Percentiles rank a stretch among this genome's conserved stretches.
phyloP scores from a whole-genome alignment of 2,329 filamentous ascomycete genomes.

The Monosporascus sp. region DNA sequence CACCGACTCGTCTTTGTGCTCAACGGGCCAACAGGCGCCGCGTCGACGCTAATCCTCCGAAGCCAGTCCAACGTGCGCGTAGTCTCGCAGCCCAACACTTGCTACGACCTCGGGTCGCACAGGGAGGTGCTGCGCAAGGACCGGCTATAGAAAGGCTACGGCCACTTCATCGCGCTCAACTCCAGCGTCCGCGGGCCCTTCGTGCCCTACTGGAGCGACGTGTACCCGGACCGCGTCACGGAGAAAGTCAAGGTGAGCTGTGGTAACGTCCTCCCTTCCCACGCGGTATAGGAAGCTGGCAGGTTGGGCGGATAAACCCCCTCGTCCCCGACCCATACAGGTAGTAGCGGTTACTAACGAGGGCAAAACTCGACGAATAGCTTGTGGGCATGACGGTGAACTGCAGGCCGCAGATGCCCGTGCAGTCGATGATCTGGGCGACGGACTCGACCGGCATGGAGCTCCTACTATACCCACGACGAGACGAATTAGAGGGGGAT shows the following conservation, averaged over 20 bases:
- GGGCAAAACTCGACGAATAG: background rate
- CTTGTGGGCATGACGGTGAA: conserved; percentile 33
- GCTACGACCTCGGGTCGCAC: conserved; percentile 31
- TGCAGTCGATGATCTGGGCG: conserved; percentile 34
- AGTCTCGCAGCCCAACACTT: conserved; percentile 22
- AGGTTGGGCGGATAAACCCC: background rate
- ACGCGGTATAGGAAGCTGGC: background rate
- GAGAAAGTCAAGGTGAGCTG: conserved; percentile 20
- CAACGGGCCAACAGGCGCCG: conserved; percentile 27
- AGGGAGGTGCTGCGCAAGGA: conserved; percentile 29
- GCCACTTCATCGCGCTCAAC: conserved; percentile 31
- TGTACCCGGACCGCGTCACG: conserved; percentile 26
- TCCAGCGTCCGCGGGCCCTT: conserved; percentile 33
- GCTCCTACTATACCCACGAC: conserved; percentile 26
- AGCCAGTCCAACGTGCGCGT: too few species aligned
- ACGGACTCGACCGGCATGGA: conserved; percentile 33
- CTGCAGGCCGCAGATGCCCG: conserved; percentile 28
- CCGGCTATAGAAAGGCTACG: conserved; percentile 29
- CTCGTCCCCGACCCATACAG: background rate
- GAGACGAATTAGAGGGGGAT: conserved; percentile 13
- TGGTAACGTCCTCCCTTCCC: too few species aligned
- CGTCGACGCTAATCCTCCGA: conserved; percentile 19
- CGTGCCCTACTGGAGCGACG: conserved; percentile 30
- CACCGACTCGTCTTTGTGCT: conserved; percentile 36
- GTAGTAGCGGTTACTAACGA: background rate